Conservation (phyloP, 2,329 filamentous ascomycete species). For the Phialemoniopsis sp. region DNA sequence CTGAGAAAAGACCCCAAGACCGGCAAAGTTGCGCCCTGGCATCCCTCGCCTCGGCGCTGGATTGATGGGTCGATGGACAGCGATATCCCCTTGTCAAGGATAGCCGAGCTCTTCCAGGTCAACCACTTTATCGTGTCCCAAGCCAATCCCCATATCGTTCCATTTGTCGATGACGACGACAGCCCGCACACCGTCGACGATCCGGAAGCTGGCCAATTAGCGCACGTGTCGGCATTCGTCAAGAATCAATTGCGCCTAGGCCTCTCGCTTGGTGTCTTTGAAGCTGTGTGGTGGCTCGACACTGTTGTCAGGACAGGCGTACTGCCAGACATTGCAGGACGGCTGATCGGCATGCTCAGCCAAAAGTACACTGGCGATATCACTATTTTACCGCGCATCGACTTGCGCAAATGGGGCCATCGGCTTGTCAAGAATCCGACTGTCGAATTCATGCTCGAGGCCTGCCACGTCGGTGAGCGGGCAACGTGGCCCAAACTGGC, state of each 20-base stretch:
- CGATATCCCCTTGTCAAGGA: slow-evolving; percentile 83
- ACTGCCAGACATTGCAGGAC: slow-evolving; percentile 74
- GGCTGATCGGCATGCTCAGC: slow-evolving; percentile 74
- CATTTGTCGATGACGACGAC: slow-evolving; percentile 76
- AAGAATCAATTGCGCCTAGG: slow-evolving; percentile 58
- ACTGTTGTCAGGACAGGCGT: slow-evolving; percentile 76
- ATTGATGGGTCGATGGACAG: slow-evolving; percentile 96
- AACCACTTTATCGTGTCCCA: slow-evolving; percentile 98
- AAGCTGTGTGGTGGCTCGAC: slow-evolving; percentile 76
- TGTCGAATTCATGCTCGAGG: slow-evolving; percentile 77
- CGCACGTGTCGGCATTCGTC: slow-evolving; percentile 1
- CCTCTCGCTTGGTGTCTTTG: slow-evolving; percentile 71
- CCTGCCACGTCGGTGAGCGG: slow-evolving; percentile 72
- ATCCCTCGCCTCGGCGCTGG: slow-evolving; percentile 78
- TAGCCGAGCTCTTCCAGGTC: slow-evolving; percentile 96
- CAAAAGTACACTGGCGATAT: slow-evolving; percentile 95
- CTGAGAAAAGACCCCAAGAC: slow-evolving; percentile 83
- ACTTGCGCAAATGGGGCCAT: slow-evolving; percentile 30
- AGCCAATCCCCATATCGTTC: slow-evolving; percentile 90
- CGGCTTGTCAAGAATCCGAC: slow-evolving; percentile 81
- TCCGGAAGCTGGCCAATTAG: background rate
- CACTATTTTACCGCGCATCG: slow-evolving; percentile 55
- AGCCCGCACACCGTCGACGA: slow-evolving; percentile 36
- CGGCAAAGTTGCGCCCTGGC: slow-evolving; percentile 76
- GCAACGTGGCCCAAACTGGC: slow-evolving; percentile 91